Evolutionary conservation across 1,284 basidiomycete genomes (phyloP), one percentile per base, ranked within the genome.

Genomic region (Mycena citricolor): DNA sequence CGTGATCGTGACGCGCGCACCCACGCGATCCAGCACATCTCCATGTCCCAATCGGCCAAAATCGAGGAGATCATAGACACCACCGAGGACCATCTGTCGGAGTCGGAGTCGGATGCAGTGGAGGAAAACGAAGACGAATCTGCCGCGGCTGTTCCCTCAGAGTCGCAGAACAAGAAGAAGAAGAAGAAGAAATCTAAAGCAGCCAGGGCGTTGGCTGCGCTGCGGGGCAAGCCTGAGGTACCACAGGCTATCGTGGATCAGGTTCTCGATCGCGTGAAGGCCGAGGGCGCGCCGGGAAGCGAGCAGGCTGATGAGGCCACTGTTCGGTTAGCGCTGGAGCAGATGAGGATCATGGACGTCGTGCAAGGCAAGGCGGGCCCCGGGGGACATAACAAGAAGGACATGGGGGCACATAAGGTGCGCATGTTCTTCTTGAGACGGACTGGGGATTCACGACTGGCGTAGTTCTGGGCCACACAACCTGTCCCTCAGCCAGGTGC

Each of bases 401-500:
- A 88, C 52, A 74, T 86, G 57, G 89, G 86, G 21, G 85, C 87
- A 59, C 91, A 95, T 65, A 95, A 95, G 74, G 91, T 23, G 37
- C 39, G 23, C 34, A 43, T 20, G 20, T 34, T 42, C 20, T 45
- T 38, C 42, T 32, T 44, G 34, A 32, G n/a, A n/a, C n/a, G n/a
- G n/a, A n/a, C n/a, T n/a, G n/a, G n/a, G n/a, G n/a, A n/a, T n/a
- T n/a, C n/a, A n/a, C n/a, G n/a, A n/a, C n/a, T n/a, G n/a, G 26
- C 49, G 31, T 58, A 94, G 91, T 97, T 97, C 68, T 97, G 94
- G 94, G 81, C 74, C 32, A 97, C 94, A 4, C 94, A 97, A 66
- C 97, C 97, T 3, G 97, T 99, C 7, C 87, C 90, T 33, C 92
- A 97, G 60, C 68, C 80, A 49, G 88, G 86, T 83, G 57, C n/a